A percentile compares a stretch with the other conserved stretches of the same genome.
Conservation (phyloP, 257 asterid genomes). For the Solanum medicagineum region DNA sequence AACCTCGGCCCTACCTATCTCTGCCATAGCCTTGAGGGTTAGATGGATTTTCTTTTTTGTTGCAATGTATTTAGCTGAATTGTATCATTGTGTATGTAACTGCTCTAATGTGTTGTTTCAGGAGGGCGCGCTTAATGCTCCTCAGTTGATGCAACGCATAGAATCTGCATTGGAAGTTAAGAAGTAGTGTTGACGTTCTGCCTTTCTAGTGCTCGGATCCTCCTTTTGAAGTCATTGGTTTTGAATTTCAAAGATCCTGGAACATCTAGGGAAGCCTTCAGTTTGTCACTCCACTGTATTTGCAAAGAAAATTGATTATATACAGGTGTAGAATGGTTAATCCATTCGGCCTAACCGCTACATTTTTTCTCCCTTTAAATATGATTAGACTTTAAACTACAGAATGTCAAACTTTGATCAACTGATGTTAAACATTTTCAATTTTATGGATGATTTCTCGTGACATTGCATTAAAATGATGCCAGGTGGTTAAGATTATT, state of each 20-base stretch:
- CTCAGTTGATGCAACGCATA: conserved; percentile 53
- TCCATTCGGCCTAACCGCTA: neutral
- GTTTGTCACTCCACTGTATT: neutral
- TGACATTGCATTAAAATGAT: too few species aligned
- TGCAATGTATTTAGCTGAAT: neutral
- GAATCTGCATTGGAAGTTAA: conserved; percentile 58
- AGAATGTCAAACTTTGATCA: neutral
- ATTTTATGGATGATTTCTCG: too few species aligned
- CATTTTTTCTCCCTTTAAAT: neutral
- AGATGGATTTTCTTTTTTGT: neutral
- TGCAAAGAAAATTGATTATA: neutral
- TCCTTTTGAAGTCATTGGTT: neutral
- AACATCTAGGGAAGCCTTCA: neutral
- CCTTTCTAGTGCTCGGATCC: neutral
- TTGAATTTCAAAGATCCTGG: neutral
- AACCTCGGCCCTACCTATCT: neutral
- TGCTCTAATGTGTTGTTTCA: conserved; percentile 11
- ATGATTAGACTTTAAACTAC: neutral
- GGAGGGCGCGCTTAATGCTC: conserved; percentile 85
- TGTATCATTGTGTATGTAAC: neutral
- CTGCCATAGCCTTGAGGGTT: neutral
- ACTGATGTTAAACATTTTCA: neutral
- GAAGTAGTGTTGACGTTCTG: conserved; percentile 27
- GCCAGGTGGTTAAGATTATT: too few species aligned
- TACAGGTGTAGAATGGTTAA: neutral